Evolutionary conservation across 495 filamentous ascomycete genomes (phyloP).

Genomic region (Neurospora sp.): DNA sequence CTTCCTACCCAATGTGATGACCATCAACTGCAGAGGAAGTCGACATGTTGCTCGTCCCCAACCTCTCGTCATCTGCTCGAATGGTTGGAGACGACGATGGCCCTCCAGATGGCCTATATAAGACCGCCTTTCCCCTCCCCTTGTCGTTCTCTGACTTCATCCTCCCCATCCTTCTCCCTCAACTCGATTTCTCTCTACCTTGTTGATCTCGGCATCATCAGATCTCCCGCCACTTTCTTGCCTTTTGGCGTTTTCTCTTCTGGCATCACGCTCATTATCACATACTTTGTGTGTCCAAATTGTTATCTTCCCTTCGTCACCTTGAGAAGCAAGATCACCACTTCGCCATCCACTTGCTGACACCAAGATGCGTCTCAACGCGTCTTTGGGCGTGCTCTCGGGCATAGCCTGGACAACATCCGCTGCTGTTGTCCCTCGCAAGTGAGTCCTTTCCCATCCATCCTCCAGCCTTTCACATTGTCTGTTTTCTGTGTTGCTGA

Average conservation of each 20-base stretch:
- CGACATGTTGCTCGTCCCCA: neutral
- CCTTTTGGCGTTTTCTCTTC: slow-evolving; percentile 3
- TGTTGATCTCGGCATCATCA: neutral
- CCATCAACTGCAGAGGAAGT: neutral
- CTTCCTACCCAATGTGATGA: neutral
- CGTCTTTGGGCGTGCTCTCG: slow-evolving; percentile 11
- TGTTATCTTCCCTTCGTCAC: neutral
- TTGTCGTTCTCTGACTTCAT: neutral
- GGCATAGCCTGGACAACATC: slow-evolving; percentile 13
- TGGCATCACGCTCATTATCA: slow-evolving; percentile 10
- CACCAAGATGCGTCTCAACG: slow-evolving; percentile 19
- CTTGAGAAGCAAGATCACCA: neutral
- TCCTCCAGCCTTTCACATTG: neutral
- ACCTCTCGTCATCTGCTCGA: neutral
- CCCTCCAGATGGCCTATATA: neutral
- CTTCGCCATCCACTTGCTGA: neutral
- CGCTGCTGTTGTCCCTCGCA: slow-evolving; percentile 12
- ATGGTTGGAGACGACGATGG: neutral
- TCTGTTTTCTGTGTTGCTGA: slow-evolving; percentile 2
- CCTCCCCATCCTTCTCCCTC: slow-evolving; percentile 1
- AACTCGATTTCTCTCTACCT: slow-evolving; percentile 3
- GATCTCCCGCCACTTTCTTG: neutral
- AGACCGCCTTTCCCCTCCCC: neutral
- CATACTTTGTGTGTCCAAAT: slow-evolving; percentile 6
- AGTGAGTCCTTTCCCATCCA: slow-evolving; percentile 7